Base-by-base conservation (phyloP, 768 basidiomycete genomes). In the Phlebiopsis flavidoalba region DNA sequence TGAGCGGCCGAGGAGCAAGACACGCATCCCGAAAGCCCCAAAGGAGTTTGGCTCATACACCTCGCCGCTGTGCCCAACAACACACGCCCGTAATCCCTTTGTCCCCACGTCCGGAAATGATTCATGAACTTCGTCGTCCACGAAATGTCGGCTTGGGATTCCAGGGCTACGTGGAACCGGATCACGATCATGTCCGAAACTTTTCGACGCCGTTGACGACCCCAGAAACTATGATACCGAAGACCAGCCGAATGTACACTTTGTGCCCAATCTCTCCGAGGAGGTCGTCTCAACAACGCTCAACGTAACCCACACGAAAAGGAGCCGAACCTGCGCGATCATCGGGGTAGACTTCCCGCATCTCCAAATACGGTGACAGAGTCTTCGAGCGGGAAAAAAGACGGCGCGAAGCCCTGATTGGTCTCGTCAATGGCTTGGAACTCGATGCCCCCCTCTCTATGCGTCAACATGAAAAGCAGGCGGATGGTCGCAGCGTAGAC, bases 361-460 rank as follows among this genome's bases (percentile, higher is more conserved):
- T 2, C 26, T 31, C 6, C 26, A 6, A 31, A 31, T 31, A 6
- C 26, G 8, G 4, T 43, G 12, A 12, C 40, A 17, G 40, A 43
- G 40, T 43, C 40, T 17, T 12, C 40, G 8, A 43, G 40, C 40
- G 40, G 40, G 12, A 43, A 63, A 43, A 63, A 15, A 64, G 69
- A 47, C 73, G 74, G n/a, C 72, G 70, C 26, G 72, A 70, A 50
- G 76, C 75, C 5, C 69, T 80, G 8, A 57, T 76, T 15, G 73
- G 74, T 0, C 70, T 79, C 1, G 74, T 80, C 2, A 67, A 72
- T 47, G 73, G 67, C 8, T 47, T 70, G 6, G 57, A 70, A n/a
- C 65, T 74, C 26, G 67, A 69, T 12, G 40, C n/a, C n/a, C 52
- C 21, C 14, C 35, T 36, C 15, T 33, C 17, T n/a, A 36, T 17